These are phyloP conservation scores for Melaleuca alternifolia DNA, from an alignment of 345 rosid species.

Conservation along the genomic window DNA sequence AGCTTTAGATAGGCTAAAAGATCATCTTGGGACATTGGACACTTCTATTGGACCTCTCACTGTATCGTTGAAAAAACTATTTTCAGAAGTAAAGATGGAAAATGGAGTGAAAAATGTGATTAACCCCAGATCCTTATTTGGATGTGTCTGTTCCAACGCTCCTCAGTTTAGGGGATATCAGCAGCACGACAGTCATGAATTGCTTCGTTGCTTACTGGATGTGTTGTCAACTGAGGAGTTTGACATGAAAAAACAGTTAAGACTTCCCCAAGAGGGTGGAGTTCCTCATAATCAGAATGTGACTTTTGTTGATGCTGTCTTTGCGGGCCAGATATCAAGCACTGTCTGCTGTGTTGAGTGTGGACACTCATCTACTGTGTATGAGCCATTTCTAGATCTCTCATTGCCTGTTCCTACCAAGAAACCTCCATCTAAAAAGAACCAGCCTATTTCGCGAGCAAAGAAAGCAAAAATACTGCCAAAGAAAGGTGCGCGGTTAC, in stretches of 20 bases:
- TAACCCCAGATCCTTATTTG: slow-evolving; percentile 68
- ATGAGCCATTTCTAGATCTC: slow-evolving; percentile 90
- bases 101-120: slow-evolving; percentile 46
- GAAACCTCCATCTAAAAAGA: slow-evolving; percentile 54
- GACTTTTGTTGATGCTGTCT: slow-evolving; percentile 63
- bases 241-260: slow-evolving; percentile 29
- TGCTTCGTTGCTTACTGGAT: slow-evolving; percentile 82
- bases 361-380: slow-evolving; percentile 77
- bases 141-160: slow-evolving; percentile 57
- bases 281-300: slow-evolving; percentile 23
- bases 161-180: slow-evolving; percentile 91
- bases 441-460: slow-evolving; percentile 37
- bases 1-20: slow-evolving; percentile 45
- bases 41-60: slow-evolving; percentile 45
- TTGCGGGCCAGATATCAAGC: slow-evolving; percentile 87
- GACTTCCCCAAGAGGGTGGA: slow-evolving; percentile 18
- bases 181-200: slow-evolving; percentile 96
- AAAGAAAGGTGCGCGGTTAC: slow-evolving; percentile 37
- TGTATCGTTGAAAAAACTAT: slow-evolving; percentile 63
- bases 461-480: slow-evolving; percentile 71
- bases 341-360: slow-evolving; percentile 81
- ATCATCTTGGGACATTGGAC: slow-evolving; percentile 45
- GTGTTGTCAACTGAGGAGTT: slow-evolving; percentile 74
- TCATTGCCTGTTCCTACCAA: slow-evolving; percentile 86
- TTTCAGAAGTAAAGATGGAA: slow-evolving; percentile 54